Conservation (phyloP, 2,329 filamentous ascomycete species). For the Cordyceps cicadae region DNA sequence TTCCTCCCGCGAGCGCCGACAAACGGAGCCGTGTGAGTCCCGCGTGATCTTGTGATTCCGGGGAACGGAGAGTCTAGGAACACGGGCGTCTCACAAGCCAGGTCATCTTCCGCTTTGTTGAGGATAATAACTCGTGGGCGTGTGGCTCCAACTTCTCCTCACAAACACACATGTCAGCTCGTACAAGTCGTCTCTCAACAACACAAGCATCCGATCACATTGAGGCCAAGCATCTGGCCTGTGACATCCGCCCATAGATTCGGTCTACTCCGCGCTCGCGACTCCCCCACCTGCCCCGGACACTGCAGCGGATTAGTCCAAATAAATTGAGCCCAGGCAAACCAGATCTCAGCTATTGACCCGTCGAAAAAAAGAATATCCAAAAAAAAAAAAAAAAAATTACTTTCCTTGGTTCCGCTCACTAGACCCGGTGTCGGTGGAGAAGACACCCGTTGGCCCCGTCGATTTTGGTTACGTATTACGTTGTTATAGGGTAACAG, state of each 20-base stretch:
- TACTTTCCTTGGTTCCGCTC: background rate
- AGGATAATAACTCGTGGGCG: background rate
- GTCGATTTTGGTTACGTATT: constrained; percentile 16
- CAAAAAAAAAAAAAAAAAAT: background rate
- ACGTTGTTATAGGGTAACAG: constrained; percentile 25
- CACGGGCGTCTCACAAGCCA: background rate
- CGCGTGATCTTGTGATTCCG: constrained; percentile 3
- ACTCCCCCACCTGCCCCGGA: constrained; percentile 1
- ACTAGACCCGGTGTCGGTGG: constrained; percentile 3
- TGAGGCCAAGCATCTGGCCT: background rate
- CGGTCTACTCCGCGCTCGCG: background rate
- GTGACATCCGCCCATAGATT: background rate
- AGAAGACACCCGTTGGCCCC: constrained; percentile 7
- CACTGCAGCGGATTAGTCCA: background rate
- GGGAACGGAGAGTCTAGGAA: constrained; percentile 6
- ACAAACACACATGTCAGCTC: background rate
- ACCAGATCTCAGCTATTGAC: background rate
- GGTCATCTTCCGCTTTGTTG: no score
- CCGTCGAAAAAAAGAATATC: background rate
- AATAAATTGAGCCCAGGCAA: background rate
- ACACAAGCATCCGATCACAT: background rate
- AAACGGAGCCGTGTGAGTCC: background rate
- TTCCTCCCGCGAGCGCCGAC: background rate
- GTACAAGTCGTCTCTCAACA: background rate
- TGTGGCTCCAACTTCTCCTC: background rate